A percentile compares a stretch with the other conserved stretches of the same genome.
Conservation (phyloP, 2,329 filamentous ascomycete species). For the Thermothelomyces thermophilus region DNA sequence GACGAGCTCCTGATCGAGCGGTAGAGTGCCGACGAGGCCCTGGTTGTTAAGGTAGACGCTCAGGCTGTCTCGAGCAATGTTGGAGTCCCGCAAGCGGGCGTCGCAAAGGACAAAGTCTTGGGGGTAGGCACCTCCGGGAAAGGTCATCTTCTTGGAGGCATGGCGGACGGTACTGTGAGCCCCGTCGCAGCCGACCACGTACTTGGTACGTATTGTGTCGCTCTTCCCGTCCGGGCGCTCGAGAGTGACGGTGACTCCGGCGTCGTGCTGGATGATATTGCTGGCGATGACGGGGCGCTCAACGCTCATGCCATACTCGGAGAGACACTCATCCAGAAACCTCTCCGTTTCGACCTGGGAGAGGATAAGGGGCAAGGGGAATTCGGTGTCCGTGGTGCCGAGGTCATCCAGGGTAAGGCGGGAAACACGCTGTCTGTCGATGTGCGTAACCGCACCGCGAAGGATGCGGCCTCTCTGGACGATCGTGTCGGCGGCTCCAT, state of each 20-base stretch:
- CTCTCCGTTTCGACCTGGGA: constrained; percentile 33
- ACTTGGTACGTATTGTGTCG: constrained; percentile 30
- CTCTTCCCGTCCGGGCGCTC: constrained; percentile 17
- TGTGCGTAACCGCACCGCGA: constrained; percentile 34
- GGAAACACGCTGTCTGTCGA: constrained; percentile 29
- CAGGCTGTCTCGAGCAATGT: constrained; percentile 22
- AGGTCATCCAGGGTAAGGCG: constrained; percentile 31
- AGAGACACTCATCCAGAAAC: constrained; percentile 28
- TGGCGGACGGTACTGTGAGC: constrained; percentile 39
- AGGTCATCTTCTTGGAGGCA: constrained; percentile 32
- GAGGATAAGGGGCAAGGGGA: constrained; percentile 28
- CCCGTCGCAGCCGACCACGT: constrained; percentile 44
- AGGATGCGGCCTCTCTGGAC: constrained; percentile 32
- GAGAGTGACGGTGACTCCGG: constrained; percentile 27
- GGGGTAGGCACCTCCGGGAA: constrained; percentile 36
- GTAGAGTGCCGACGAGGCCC: constrained; percentile 34
- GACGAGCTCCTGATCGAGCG: constrained; percentile 25
- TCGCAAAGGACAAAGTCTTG: constrained; percentile 41
- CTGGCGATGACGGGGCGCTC: constrained; percentile 29
- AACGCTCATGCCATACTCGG: constrained; percentile 24
- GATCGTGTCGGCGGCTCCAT: constrained; percentile 33
- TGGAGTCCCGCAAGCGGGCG: constrained; percentile 23
- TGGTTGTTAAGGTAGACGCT: constrained; percentile 25
- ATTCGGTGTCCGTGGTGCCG: constrained; percentile 28
- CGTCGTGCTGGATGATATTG: constrained; percentile 27